Conservation (phyloP, 73 alveolate genomes). For the Paramecium biaurelia region DNA sequence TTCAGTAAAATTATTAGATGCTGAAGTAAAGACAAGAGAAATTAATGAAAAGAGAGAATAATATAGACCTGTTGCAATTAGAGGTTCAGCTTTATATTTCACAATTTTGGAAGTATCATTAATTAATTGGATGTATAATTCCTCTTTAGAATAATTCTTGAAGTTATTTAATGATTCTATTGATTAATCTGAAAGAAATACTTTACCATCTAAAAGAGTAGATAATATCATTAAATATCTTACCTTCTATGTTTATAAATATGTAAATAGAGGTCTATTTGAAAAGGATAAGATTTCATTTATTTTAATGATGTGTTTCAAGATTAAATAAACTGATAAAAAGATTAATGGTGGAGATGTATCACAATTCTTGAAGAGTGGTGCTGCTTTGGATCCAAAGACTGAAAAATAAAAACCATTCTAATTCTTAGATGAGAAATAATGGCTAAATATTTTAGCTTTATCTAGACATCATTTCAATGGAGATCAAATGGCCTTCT, state of each 20-base stretch:
- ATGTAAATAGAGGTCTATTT: slow-evolving; percentile 99
- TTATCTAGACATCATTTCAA: slow-evolving; percentile 97
- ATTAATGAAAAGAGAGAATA: slow-evolving; percentile 99
- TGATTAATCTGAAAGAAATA: slow-evolving; percentile 89
- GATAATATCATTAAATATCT: slow-evolving; percentile 83
- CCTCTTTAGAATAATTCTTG: slow-evolving; percentile 98
- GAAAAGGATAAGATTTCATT: slow-evolving; percentile 99
- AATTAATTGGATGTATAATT: slow-evolving; percentile 99
- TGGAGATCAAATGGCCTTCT: slow-evolving; percentile 90
- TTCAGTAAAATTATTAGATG: slow-evolving; percentile 95
- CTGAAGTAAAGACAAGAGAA: slow-evolving; percentile 96
- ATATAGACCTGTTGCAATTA: slow-evolving; percentile 99
- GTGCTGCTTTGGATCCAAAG: slow-evolving; percentile 95
- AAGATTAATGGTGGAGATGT: slow-evolving; percentile 93
- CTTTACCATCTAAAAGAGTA: slow-evolving; percentile 92
- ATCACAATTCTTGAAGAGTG: slow-evolving; percentile 95
- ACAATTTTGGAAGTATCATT: slow-evolving; percentile 94
- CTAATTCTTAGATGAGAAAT: slow-evolving; percentile 95
- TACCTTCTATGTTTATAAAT: slow-evolving; percentile 95
- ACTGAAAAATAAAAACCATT: slow-evolving; percentile 92
- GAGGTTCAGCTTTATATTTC: slow-evolving; percentile 98
- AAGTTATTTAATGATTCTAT: slow-evolving; percentile 97
- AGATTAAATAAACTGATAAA: slow-evolving; percentile 95
- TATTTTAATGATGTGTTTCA: slow-evolving; percentile 96
- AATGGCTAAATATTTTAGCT: slow-evolving; percentile 97